Evolutionary conservation across 148 eudicot genomes (phyloP).

Genomic region (Persicaria maculosa): DNA sequence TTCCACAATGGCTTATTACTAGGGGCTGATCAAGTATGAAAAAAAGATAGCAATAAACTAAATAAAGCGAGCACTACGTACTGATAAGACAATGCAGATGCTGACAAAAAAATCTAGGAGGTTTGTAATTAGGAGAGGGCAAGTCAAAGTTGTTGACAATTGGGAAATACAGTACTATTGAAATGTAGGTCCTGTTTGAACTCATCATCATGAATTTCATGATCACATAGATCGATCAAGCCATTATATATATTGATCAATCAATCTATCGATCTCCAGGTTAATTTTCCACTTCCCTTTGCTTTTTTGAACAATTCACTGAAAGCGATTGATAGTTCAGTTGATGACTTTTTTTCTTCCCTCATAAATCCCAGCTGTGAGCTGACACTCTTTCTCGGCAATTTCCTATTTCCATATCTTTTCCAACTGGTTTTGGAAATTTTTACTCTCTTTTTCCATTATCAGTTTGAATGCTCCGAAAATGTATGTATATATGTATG

Average conservation of each 20-base stretch:
- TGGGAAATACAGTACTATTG: neutral
- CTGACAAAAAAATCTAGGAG: neutral
- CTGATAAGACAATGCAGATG: neutral
- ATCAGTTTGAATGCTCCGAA: constrained; percentile 2
- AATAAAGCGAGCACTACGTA: neutral
- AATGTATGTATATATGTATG: neutral
- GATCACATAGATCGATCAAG: neutral
- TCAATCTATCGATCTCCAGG: neutral
- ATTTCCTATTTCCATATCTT: neutral
- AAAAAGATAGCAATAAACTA: too few relatives aligned
- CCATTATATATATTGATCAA: neutral
- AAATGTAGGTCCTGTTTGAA: too few relatives aligned
- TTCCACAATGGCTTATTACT: too few relatives aligned
- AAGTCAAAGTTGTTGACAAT: constrained; percentile 11
- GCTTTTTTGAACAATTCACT: constrained; percentile 1
- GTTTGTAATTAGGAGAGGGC: neutral
- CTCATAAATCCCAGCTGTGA: neutral
- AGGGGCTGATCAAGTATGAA: too few relatives aligned
- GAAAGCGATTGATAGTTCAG: neutral
- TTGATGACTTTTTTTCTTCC: neutral
- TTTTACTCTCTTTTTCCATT: neutral
- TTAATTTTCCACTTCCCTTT: neutral
- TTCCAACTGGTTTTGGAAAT: neutral
- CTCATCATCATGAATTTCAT: too few relatives aligned
- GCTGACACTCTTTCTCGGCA: constrained; percentile 1